These are phyloP conservation scores for Penicillium sp. DNA, from an alignment of 2,329 filamentous ascomycete species.

Conservation along the genomic window DNA sequence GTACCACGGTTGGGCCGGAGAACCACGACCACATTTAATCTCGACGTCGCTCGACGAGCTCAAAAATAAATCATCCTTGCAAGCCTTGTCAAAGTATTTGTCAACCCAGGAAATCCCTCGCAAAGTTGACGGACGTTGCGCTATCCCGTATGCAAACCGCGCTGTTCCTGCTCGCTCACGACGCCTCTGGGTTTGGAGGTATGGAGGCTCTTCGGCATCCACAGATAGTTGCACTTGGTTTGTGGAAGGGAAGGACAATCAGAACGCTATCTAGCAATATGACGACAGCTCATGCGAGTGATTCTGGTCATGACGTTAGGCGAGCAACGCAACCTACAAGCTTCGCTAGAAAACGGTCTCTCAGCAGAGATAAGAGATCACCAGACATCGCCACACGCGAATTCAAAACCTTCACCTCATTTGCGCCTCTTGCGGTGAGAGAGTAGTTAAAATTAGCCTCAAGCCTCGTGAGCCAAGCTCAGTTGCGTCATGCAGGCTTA, in stretches of 20 bases:
- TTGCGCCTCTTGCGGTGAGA: not conserved
- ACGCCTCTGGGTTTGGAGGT: not conserved
- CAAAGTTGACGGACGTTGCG: not conserved
- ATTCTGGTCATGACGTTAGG: not conserved
- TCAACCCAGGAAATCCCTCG: not conserved
- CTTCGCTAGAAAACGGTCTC: not conserved
- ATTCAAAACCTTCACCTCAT: not conserved
- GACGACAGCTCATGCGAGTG: not conserved
- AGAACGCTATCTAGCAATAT: not conserved
- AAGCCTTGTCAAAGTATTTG: not conserved
- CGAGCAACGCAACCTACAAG: not conserved
- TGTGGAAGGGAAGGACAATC: not conserved
- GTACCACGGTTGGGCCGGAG: not conserved
- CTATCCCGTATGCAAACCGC: not conserved
- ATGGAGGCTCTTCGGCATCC: not conserved
- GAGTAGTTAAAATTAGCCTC: not conserved
- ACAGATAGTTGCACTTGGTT: not conserved
- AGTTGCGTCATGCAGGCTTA: not conserved
- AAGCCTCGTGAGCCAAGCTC: not conserved
- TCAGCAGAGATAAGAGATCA: not conserved
- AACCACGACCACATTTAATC: not conserved
- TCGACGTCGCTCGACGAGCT: not conserved
- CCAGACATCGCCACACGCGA: not conserved
- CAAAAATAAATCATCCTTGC: not conserved
- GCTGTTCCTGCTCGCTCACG: not conserved